These are phyloP conservation scores for Solanum pennellii DNA, from an alignment of 257 asterid species.

Conservation along the genomic window DNA sequence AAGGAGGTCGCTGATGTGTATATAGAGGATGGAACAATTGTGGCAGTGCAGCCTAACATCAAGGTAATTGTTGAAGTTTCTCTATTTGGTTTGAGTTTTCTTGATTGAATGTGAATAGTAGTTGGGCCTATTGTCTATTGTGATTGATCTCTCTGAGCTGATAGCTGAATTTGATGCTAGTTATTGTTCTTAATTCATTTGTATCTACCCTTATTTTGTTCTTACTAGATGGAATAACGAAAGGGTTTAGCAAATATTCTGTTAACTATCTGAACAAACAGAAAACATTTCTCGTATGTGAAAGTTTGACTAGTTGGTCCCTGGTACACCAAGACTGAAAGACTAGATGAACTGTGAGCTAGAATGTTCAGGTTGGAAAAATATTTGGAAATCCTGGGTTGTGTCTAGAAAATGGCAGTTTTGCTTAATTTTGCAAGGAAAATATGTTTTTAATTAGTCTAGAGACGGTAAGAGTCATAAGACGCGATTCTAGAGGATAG, in stretches of 20 bases:
- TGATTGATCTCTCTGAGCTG: background rate
- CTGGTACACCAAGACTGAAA: background rate
- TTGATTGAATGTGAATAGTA: background rate
- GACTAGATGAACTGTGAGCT: background rate
- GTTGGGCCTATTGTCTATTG: background rate
- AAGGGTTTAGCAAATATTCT: background rate
- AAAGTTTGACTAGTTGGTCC: background rate
- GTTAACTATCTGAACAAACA: background rate
- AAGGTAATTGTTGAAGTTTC: conserved; percentile 29
- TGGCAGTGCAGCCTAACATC: conserved; percentile 49
- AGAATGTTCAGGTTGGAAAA: background rate
- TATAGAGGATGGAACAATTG: conserved; percentile 66
- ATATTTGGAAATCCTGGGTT: background rate
- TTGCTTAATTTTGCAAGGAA: background rate
- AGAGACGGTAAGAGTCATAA: background rate
- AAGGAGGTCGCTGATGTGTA: conserved; percentile 81
- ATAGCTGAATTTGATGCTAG: background rate
- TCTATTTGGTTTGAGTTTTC: background rate
- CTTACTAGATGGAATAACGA: background rate
- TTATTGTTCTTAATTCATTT: background rate
- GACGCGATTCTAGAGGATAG: background rate
- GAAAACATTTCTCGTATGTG: background rate
- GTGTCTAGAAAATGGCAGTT: background rate
- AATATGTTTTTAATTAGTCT: background rate
- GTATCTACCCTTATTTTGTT: background rate